Evolutionary conservation across 768 basidiomycete species (phyloP).

Genomic region (Pilatotrama ljubarskyi): DNA sequence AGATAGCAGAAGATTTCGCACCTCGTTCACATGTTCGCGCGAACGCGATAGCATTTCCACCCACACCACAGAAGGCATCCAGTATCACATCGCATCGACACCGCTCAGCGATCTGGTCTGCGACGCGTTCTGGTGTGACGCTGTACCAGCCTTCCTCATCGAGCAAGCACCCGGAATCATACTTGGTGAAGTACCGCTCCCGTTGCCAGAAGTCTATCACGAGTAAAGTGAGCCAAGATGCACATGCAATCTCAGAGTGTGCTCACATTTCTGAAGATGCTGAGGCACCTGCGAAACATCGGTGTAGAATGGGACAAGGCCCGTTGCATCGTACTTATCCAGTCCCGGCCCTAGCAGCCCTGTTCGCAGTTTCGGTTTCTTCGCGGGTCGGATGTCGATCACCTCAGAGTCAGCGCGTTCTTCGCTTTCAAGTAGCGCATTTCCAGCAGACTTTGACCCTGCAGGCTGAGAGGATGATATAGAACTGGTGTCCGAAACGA

Average conservation of each 20-base stretch:
- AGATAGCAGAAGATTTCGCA: slow-evolving; percentile 44
- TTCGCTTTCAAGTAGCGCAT: background rate
- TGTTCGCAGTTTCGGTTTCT: slow-evolving; percentile 33
- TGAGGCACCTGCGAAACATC: slow-evolving; percentile 67
- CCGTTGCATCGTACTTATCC: slow-evolving; percentile 64
- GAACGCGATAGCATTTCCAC: slow-evolving; percentile 97
- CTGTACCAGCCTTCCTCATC: slow-evolving; percentile 99
- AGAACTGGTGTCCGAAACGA: background rate
- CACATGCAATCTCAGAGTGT: background rate
- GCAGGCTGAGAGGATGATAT: no score
- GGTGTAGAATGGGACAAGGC: slow-evolving; percentile 72
- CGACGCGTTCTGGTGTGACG: slow-evolving; percentile 93
- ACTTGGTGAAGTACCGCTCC: slow-evolving; percentile 76
- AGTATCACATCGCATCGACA: slow-evolving; percentile 84
- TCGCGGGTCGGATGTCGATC: slow-evolving; percentile 32
- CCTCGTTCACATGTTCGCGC: slow-evolving; percentile 94
- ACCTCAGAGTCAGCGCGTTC: background rate
- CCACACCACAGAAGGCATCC: slow-evolving; percentile 97
- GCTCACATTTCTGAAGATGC: slow-evolving; percentile 82
- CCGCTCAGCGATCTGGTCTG: slow-evolving; percentile 88
- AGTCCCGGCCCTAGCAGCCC: slow-evolving; percentile 32
- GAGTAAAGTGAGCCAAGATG: background rate
- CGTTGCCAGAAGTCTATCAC: slow-evolving; percentile 82
- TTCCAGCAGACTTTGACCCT: background rate
- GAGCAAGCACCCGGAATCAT: slow-evolving; percentile 78